A percentile compares a stretch with the other conserved stretches of the same genome.
These are phyloP conservation scores for Brassica cretica DNA, from an alignment of 345 rosid species.

Conservation along the genomic window DNA sequence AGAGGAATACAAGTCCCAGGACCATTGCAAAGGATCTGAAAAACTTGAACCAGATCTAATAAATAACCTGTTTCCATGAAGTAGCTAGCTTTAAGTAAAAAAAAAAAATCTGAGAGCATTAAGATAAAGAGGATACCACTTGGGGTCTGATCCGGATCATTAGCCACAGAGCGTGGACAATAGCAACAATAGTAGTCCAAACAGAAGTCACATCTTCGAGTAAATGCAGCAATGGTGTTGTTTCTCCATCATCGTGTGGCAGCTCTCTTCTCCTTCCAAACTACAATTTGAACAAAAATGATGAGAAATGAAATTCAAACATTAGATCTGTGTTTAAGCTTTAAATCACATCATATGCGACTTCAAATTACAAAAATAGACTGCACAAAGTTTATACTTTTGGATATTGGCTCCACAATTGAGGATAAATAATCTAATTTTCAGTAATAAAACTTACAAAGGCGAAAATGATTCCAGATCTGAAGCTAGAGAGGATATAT, in stretches of 20 bases:
- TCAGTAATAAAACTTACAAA: neutral
- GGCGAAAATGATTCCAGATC: neutral
- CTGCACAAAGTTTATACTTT: neutral
- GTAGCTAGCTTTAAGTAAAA: too few species aligned
- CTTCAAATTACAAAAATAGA: too few species aligned
- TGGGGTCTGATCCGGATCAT: conserved; percentile 82
- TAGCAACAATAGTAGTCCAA: conserved; percentile 29
- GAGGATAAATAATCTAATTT: neutral
- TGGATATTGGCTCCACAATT: neutral
- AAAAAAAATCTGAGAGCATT: too few species aligned
- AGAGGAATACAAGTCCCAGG: conserved; percentile 96
- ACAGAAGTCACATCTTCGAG: conserved; percentile 73
- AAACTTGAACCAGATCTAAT: conserved; percentile 5
- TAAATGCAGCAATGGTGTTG: too few species aligned
- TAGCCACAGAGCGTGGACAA: conserved; percentile 62
- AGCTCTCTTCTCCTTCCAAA: too few species aligned
- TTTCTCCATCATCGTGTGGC: too few species aligned
- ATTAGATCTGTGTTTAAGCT: too few species aligned
- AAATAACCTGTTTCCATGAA: neutral
- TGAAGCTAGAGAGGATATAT: neutral
- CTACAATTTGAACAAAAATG: too few species aligned
- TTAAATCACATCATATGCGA: too few species aligned
- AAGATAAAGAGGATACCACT: conserved; percentile 52
- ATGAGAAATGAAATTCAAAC: too few species aligned
- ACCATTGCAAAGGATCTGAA: conserved; percentile 88